These are phyloP conservation scores for Fraxinus cuspidata DNA, from an alignment of 257 asterid genomes.

Conservation along the genomic window DNA sequence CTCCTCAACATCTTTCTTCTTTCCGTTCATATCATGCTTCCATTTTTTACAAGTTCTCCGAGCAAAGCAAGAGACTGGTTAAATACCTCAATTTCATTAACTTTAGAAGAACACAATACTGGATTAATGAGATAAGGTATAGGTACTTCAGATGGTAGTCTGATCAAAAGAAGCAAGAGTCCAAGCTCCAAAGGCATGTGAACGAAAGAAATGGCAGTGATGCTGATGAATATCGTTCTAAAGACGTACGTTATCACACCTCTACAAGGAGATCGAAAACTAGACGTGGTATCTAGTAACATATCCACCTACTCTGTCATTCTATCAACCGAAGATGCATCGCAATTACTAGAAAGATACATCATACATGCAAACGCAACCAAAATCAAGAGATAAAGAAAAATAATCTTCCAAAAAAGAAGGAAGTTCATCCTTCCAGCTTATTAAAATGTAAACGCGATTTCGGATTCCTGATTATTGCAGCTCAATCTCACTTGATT, in stretches of 20 bases:
- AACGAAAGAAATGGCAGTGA: background rate
- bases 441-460: background rate
- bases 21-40: background rate
- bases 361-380: background rate
- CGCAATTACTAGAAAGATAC: background rate
- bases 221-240: background rate
- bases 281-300: background rate
- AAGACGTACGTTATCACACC: background rate
- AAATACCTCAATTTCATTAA: no score
- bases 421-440: background rate
- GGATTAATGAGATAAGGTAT: no score
- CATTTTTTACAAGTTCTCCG: background rate
- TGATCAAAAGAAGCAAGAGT: background rate
- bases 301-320: background rate
- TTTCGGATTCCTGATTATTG: background rate
- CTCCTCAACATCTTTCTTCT: background rate
- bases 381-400: background rate
- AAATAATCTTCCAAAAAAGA: background rate
- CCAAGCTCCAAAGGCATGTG: background rate
- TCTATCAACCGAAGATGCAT: background rate
- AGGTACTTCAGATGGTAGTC: background rate
- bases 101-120: no score
- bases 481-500: constrained; percentile 3
- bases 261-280: background rate
- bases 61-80: background rate